Evolutionary conservation across 768 basidiomycete species (phyloP), one percentile per base, ranked within the genome.

Genomic region (Lyophyllum shimeji): DNA sequence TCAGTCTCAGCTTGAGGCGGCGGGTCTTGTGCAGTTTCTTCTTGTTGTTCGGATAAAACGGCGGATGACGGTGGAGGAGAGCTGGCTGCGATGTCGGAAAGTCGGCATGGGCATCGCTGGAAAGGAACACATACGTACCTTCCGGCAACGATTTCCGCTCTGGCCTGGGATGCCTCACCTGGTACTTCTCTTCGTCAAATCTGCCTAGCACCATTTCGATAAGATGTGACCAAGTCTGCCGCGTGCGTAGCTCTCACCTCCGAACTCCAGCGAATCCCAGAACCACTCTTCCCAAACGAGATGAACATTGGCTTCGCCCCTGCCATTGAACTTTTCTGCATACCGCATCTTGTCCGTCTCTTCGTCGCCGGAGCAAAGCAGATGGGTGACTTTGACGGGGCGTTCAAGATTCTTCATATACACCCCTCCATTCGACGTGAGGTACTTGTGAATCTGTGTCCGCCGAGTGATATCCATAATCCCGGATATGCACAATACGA

Each of bases 241-340:
- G 1, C 45, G 37, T 24, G 2, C 13, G 34, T 46, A 20, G 50
- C 27, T 67, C 69, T 46, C 58, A 76, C 89, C 92, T 56, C 85
- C 84, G 65, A 84, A 91, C 40, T 86, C 84, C 2, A 95, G 63
- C 24, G 82, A 95, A 64, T 97, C 95, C 93, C 93, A 95, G 54
- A 97, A 89, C 95, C 95, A 98, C 59, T 96, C 94, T 65, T 95
- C 93, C 90, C 95, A 96, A 1, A 97, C 84, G 2, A 95, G 74
- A 48, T 82, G 77, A 29, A 94, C 93, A 43, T 82, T 77, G 5
- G 86, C 87, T 68, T 92, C 90, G 31, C 84, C 82, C 20, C 77
- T 75, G 17, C 74, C 67, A 65, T 89, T 89, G 63, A 90, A 89
- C 64, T 87, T 88, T 54, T 84, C 79, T 0, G 91, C 91, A 63